A percentile compares a stretch with the other conserved stretches of the same genome.
These are phyloP conservation scores for Epichloe gansuensis DNA, from an alignment of 2,329 filamentous ascomycete genomes.

Conservation along the genomic window DNA sequence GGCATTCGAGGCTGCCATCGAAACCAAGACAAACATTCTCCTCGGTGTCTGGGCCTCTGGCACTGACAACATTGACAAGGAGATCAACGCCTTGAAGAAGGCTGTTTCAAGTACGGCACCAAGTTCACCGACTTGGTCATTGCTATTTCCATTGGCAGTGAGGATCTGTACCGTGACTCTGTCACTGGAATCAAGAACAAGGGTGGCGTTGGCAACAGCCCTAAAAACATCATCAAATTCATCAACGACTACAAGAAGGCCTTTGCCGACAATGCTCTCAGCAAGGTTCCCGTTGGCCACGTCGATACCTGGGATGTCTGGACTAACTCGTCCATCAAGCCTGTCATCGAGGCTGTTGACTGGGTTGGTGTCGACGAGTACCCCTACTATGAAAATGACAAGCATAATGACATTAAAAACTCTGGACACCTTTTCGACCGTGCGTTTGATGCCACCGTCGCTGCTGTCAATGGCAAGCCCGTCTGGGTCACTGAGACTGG, in stretches of 20 bases:
- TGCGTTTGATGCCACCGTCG: conserved; percentile 31
- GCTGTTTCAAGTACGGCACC: conserved; percentile 41
- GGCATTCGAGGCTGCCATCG: conserved; percentile 62
- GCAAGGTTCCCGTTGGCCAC: conserved; percentile 45
- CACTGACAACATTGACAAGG: conserved; percentile 40
- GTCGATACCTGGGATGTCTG: conserved; percentile 58
- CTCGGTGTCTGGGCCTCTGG: conserved; percentile 54
- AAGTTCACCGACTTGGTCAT: conserved; percentile 45
- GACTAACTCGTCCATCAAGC: conserved; percentile 45
- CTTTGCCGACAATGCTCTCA: conserved; percentile 33
- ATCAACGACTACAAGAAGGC: conserved; percentile 51
- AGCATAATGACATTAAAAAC: conserved; percentile 44
- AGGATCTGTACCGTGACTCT: conserved; percentile 53
- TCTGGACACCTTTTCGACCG: conserved; percentile 41
- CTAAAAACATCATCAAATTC: conserved; percentile 49
- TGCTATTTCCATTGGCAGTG: conserved; percentile 53
- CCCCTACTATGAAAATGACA: conserved; percentile 50
- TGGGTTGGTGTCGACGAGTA: conserved; percentile 55
- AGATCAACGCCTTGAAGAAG: conserved; percentile 47
- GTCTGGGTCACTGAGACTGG: conserved; percentile 55
- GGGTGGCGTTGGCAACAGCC: conserved; percentile 46
- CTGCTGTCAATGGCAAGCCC: conserved; percentile 37
- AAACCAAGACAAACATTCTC: conserved; percentile 47
- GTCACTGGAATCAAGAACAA: conserved; percentile 51
- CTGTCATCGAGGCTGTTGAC: conserved; percentile 50